phyloP scores from a whole-genome alignment of 345 rosid species.

The Acer saccharum region DNA sequence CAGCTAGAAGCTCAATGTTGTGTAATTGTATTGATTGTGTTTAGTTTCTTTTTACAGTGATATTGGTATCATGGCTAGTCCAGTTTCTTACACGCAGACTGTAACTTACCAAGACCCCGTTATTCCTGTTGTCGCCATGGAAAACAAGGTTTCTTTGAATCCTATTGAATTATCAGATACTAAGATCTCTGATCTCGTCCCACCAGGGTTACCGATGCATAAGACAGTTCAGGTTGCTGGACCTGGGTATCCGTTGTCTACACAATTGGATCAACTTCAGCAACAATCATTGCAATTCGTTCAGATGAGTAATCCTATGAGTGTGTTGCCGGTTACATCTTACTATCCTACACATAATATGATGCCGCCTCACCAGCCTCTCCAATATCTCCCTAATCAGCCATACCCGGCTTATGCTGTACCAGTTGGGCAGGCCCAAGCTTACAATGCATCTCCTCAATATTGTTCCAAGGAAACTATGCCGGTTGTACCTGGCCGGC shows the following conservation, averaged over 20 bases:
- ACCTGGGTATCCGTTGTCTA: constrained; percentile 39
- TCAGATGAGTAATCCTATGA: constrained; percentile 37
- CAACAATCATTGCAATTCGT: constrained; percentile 43
- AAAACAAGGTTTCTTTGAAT: constrained; percentile 30
- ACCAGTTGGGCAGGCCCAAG: constrained; percentile 44
- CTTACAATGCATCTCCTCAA: constrained; percentile 36
- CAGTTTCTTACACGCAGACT: constrained; percentile 22
- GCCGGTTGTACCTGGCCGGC: constrained; percentile 21
- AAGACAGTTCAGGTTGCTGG: constrained; percentile 36
- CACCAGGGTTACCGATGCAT: constrained; percentile 31
- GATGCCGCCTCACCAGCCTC: constrained; percentile 32
- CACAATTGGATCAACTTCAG: constrained; percentile 42
- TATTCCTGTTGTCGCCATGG: constrained; percentile 28
- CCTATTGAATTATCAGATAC: constrained; percentile 26
- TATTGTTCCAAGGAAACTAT: constrained; percentile 30
- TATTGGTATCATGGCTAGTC: constrained; percentile 19
- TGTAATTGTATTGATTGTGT: background rate
- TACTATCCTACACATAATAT: constrained; percentile 43
- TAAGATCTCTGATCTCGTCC: constrained; percentile 26
- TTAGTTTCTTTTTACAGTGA: constrained; percentile 35
- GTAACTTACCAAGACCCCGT: constrained; percentile 37
- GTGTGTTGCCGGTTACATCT: constrained; percentile 36
- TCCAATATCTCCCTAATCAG: constrained; percentile 50
- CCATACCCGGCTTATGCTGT: constrained; percentile 46
- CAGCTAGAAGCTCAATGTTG: background rate